Evolutionary conservation across 352 stramenopile genomes (phyloP).

Genomic region (Pythium phragmiticola): DNA sequence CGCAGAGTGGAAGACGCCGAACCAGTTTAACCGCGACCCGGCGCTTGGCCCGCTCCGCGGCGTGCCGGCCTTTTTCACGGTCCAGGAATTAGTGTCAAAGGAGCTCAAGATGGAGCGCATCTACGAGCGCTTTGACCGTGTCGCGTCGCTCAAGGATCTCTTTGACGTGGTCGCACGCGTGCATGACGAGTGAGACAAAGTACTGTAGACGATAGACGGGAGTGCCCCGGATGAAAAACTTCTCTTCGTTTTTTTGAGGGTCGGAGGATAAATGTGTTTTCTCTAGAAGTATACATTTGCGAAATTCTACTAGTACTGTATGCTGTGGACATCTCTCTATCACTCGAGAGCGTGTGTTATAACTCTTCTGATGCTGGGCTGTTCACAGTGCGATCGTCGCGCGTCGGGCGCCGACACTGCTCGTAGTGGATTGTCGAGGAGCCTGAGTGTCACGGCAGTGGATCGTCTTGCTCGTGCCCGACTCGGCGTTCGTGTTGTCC

Average conservation of each 20-base stretch:
- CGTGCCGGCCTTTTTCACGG: constrained; percentile 56
- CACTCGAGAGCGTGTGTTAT: background rate
- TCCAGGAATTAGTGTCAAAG: constrained; percentile 20
- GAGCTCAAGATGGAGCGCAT: constrained; percentile 49
- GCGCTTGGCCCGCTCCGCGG: constrained; percentile 44
- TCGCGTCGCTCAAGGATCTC: constrained; percentile 12
- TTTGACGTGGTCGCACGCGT: constrained; percentile 9
- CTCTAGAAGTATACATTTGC: constrained; percentile 5
- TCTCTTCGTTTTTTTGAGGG: constrained; percentile 1
- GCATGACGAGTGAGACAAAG: constrained; percentile 6
- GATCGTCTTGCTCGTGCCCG: background rate
- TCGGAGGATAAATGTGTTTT: background rate
- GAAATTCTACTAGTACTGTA: background rate
- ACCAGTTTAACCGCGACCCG: constrained; percentile 54
- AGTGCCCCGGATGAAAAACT: background rate
- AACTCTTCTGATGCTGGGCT: background rate
- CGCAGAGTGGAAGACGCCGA: constrained; percentile 58
- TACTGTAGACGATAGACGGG: background rate
- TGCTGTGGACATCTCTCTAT: constrained; percentile 4
- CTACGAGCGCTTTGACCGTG: constrained; percentile 21
- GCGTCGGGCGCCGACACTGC: background rate
- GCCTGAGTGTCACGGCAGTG: background rate
- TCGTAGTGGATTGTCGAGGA: background rate
- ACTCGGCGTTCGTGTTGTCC: background rate
- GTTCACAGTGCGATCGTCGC: constrained; percentile 4